A percentile compares a stretch with the other conserved stretches of the same genome.
Conservation (phyloP, 192 early-diverging fungal genomes). For the Entomortierella chlamydospora region DNA sequence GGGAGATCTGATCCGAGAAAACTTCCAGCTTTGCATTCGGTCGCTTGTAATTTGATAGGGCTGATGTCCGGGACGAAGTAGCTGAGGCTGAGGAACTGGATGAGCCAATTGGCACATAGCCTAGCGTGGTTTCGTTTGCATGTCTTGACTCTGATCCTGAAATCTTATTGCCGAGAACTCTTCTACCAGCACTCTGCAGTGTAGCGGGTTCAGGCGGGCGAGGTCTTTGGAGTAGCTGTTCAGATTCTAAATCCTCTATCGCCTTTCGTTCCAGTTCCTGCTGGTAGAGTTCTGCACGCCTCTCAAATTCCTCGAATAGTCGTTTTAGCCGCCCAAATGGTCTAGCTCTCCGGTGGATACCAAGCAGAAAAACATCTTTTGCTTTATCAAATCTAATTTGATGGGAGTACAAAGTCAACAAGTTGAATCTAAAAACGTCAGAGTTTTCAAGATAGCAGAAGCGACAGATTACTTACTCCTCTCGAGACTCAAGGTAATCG, state of each 20-base stretch:
- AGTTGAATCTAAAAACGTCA: neutral
- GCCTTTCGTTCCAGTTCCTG: slow-evolving; percentile 22
- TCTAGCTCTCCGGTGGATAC: slow-evolving; percentile 75
- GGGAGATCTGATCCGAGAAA: slow-evolving; percentile 32
- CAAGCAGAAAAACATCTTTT: slow-evolving; percentile 71
- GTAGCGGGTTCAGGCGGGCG: neutral
- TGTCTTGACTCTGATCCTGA: slow-evolving; percentile 22
- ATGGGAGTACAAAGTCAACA: neutral
- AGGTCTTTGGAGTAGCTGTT: neutral
- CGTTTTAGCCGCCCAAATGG: slow-evolving; percentile 74
- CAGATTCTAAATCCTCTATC: neutral
- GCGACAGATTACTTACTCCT: slow-evolving; percentile 27
- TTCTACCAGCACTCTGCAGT: neutral
- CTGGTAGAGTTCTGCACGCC: slow-evolving; percentile 3
- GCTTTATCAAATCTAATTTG: slow-evolving; percentile 66
- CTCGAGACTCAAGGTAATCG: slow-evolving; percentile 61
- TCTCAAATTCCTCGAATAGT: slow-evolving; percentile 70
- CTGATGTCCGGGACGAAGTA: neutral
- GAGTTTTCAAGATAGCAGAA: neutral
- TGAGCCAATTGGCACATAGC: slow-evolving; percentile 13
- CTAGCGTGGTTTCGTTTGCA: slow-evolving; percentile 10
- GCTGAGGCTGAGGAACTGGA: neutral
- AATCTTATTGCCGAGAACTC: slow-evolving; percentile 33
- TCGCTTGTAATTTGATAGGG: neutral
- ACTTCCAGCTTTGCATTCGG: slow-evolving; percentile 24